Evolutionary conservation across 169 alveolate genomes (phyloP).

Genomic region (Plasmodium ovale): DNA sequence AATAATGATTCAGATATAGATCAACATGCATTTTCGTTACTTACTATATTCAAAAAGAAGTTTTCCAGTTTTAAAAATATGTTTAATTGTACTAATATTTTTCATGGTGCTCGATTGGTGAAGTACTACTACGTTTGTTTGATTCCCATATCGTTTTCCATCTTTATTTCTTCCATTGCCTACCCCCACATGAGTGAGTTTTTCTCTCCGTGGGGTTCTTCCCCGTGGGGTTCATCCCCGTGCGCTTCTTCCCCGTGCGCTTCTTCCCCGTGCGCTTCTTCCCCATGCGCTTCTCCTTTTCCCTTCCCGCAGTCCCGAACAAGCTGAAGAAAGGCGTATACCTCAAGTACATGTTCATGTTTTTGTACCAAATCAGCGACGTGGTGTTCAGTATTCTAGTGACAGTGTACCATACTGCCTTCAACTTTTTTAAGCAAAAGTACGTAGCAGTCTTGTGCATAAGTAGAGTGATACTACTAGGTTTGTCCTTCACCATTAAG

Average conservation of each 20-base stretch:
- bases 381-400: constrained; percentile 27
- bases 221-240: not conserved
- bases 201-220: not conserved
- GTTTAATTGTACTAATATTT: constrained; percentile 46
- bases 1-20: not conserved
- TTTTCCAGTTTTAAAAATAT: not conserved
- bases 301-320: constrained; percentile 36
- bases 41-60: not conserved
- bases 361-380: constrained; percentile 38
- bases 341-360: constrained; percentile 43
- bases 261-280: not conserved
- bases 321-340: constrained; percentile 18
- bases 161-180: constrained; percentile 25
- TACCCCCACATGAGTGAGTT: constrained; percentile 55
- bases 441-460: constrained; percentile 20
- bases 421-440: constrained; percentile 35
- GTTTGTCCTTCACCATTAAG: constrained; percentile 9
- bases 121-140: constrained; percentile 48
- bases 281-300: not conserved
- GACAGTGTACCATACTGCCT: constrained; percentile 5
- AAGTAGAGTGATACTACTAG: constrained; percentile 12
- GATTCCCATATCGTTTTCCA: constrained; percentile 44
- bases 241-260: not conserved
- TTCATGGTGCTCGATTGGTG: constrained; percentile 25
- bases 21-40: not conserved